Conservation (phyloP, 2,329 filamentous ascomycete genomes). For the Ophidiomyces ophidiicola region DNA sequence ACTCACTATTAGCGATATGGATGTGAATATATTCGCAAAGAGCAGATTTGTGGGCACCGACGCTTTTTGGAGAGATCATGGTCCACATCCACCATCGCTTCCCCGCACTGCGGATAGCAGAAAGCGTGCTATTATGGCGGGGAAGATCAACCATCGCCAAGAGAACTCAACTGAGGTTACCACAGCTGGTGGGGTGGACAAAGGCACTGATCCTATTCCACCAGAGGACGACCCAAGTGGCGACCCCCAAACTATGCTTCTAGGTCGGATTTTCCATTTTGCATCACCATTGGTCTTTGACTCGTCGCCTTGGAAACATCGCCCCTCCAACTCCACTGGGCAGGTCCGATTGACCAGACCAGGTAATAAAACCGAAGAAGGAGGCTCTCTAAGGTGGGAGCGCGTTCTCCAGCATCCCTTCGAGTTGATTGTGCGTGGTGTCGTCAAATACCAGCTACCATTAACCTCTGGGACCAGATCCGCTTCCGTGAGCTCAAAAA, state of each 20-base stretch:
- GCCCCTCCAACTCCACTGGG: constrained; percentile 59
- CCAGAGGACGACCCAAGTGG: constrained; percentile 40
- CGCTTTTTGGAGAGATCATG: constrained; percentile 29
- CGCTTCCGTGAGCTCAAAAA: constrained; percentile 36
- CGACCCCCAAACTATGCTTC: constrained; percentile 68
- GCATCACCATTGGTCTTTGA: constrained; percentile 84
- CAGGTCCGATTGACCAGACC: constrained; percentile 72
- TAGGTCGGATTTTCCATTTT: constrained; percentile 79
- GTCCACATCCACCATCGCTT: constrained; percentile 18
- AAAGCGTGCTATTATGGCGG: constrained; percentile 24
- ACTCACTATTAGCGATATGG: constrained; percentile 72
- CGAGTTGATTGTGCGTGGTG: constrained; percentile 80
- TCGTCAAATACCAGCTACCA: constrained; percentile 67
- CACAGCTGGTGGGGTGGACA: constrained; percentile 36
- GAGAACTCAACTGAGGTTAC: background rate
- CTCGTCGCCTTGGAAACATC: constrained; percentile 70
- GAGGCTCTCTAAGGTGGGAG: constrained; percentile 79
- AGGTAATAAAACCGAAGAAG: constrained; percentile 73
- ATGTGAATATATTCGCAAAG: constrained; percentile 89
- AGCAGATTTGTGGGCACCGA: constrained; percentile 70
- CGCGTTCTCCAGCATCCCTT: constrained; percentile 83
- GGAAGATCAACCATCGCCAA: constrained; percentile 1
- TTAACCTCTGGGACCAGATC: constrained; percentile 44
- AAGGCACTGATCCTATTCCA: constrained; percentile 52
- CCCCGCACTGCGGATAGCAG: constrained; percentile 21